A percentile compares a stretch with the other conserved stretches of the same genome.
phyloP scores from a whole-genome alignment of 768 basidiomycete genomes.

The Mycena filopes region DNA sequence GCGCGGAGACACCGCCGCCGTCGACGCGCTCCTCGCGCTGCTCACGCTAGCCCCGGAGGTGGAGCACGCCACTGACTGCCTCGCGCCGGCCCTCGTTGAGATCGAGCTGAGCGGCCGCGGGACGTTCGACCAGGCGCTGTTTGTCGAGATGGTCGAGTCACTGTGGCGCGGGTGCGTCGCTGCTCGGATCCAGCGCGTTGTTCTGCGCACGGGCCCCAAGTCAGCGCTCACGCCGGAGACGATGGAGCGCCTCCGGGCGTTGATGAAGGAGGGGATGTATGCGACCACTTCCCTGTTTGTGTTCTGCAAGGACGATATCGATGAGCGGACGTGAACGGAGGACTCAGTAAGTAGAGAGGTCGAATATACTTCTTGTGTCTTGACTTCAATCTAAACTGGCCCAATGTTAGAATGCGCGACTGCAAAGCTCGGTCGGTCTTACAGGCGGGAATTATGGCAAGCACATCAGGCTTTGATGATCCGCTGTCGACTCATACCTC shows the following conservation, averaged over 20 bases:
- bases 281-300: not conserved
- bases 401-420: too few species aligned
- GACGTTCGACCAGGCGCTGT: not conserved
- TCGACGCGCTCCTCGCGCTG: not conserved
- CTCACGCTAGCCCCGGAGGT: not conserved
- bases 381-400: too few species aligned
- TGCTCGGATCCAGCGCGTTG: not conserved
- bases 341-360: too few species aligned
- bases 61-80: not conserved
- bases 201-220: not conserved
- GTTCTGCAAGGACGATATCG: not conserved
- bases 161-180: not conserved
- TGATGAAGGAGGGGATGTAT: not conserved
- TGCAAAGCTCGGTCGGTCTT: too few species aligned
- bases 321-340: too few species aligned
- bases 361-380: too few species aligned
- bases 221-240: not conserved
- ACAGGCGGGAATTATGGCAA: too few species aligned
- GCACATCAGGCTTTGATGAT: too few species aligned
- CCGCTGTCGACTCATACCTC: too few species aligned
- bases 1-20: constrained; percentile 1
- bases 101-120: constrained; percentile 16
- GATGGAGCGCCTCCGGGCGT: not conserved
- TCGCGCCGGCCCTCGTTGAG: constrained; percentile 5
- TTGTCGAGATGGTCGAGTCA: constrained; percentile 11